These are phyloP conservation scores for Lodderomyces theae DNA, from an alignment of 1,139 yeast genomes.

Conservation along the genomic window DNA sequence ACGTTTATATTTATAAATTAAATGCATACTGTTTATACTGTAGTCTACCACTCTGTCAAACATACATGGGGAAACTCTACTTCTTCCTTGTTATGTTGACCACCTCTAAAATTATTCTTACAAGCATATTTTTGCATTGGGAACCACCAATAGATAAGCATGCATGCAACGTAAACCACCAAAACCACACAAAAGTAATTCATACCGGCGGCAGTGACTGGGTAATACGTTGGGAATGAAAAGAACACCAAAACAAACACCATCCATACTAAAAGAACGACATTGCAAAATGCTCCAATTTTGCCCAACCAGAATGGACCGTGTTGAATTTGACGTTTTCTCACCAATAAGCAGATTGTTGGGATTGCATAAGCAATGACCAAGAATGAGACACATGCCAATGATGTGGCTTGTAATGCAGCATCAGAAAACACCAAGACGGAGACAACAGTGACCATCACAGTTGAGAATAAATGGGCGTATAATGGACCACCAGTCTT, in stretches of 20 bases:
- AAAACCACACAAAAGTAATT: conserved; percentile 70
- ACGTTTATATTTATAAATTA: background rate
- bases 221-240: conserved; percentile 66
- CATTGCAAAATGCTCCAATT: conserved; percentile 55
- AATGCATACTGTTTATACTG: background rate
- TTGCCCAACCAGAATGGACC: conserved; percentile 67
- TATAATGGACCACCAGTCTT: conserved; percentile 44
- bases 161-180: conserved; percentile 52
- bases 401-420: conserved; percentile 47
- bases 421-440: conserved; percentile 39
- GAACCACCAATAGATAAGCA: conserved; percentile 58
- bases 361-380: conserved; percentile 43
- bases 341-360: conserved; percentile 48
- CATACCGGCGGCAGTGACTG: conserved; percentile 61
- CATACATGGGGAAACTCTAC: conserved; percentile 49
- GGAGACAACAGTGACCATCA: conserved; percentile 40
- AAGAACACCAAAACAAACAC: conserved; percentile 59
- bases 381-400: conserved; percentile 45
- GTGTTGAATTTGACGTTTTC: conserved; percentile 60
- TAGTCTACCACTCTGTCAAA: conserved; percentile 18
- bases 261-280: conserved; percentile 57
- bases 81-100: conserved; percentile 40
- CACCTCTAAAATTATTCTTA: conserved; percentile 45
- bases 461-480: conserved; percentile 44
- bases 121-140: conserved; percentile 41